Evolutionary conservation across 2,329 filamentous ascomycete genomes (phyloP).

Genomic region (Scedosporium apiospermum): DNA sequence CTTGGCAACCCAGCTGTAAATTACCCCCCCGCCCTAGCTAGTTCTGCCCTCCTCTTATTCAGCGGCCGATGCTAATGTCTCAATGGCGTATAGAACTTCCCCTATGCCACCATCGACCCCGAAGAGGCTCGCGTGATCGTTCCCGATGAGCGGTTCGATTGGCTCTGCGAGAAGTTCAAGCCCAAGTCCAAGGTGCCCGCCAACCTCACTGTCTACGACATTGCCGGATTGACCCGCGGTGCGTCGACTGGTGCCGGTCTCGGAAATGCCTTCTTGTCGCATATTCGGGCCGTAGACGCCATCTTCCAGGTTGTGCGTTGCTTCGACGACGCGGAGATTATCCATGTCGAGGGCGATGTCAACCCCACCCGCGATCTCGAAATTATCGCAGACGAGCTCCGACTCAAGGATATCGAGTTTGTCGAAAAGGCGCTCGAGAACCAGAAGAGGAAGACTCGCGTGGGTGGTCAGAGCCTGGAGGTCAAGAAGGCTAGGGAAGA

Average conservation of each 20-base stretch:
- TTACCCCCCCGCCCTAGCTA: slow-evolving; percentile 23
- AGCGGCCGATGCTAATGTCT: not conserved
- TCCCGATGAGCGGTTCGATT: slow-evolving; percentile 91
- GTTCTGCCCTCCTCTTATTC: not conserved
- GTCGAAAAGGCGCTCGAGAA: slow-evolving; percentile 89
- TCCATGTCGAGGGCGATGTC: slow-evolving; percentile 98
- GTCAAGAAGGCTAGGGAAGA: slow-evolving; percentile 97
- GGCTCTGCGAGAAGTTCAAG: slow-evolving; percentile 92
- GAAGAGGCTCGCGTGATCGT: slow-evolving; percentile 97
- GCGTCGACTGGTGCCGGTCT: slow-evolving; percentile 96
- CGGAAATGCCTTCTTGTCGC: slow-evolving; percentile 94
- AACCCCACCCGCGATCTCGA: slow-evolving; percentile 88
- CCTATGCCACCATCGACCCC: slow-evolving; percentile 97
- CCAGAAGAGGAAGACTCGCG: slow-evolving; percentile 86
- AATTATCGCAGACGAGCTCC: slow-evolving; percentile 94
- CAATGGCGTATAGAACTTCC: slow-evolving; percentile 64
- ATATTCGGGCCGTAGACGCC: slow-evolving; percentile 95
- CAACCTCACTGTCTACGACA: slow-evolving; percentile 97
- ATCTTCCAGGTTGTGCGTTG: slow-evolving; percentile 96
- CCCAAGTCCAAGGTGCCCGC: slow-evolving; percentile 96
- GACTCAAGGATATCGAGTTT: slow-evolving; percentile 98
- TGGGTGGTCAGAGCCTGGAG: slow-evolving; percentile 91
- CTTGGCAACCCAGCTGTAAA: slow-evolving; percentile 93
- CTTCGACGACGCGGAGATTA: slow-evolving; percentile 99
- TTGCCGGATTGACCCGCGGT: slow-evolving; percentile 89